Evolutionary conservation across 768 basidiomycete species (phyloP), one percentile per base, ranked within the genome.

Genomic region (Chalciporus pseudorubinellus): DNA sequence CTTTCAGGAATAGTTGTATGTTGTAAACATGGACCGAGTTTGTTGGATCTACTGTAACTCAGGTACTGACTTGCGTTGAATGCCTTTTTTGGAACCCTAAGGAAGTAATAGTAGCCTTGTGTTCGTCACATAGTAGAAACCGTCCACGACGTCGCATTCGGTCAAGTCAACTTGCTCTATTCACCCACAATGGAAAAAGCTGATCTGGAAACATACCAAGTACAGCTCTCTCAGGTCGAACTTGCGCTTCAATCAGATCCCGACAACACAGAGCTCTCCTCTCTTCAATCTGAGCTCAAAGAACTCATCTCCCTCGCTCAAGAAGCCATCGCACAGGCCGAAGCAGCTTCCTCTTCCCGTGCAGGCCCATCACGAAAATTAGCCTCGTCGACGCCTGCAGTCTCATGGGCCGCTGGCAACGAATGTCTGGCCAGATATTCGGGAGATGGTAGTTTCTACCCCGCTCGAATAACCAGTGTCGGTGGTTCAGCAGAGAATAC

Each of bases 151-250:
- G 34, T 36, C 7, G 33, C 16, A 14, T 34, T 16, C 33, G 33
- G 33, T 34, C 33, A 34, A 34, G 33, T 34, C 33, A n/a, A 34
- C n/a, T n/a, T n/a, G 16, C 33, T 36, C 34, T 36, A 36, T 44
- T 43, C 44, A 46, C 29, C 11, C n/a, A 44, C 52, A 6, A 69
- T 69, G 67, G 67, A 89, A 66, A 83, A 81, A 61, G 75, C 80
- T 52, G 92, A 93, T 69, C 81, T 94, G 52, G 92, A 94, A 70
- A 89, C 89, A 2, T 93, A 92, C 65, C 88, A 93, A 73, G 87
- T 88, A 11, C 89, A 92, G 66, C 84, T 92, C 52, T 83, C 85
- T n/a, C 89, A 93, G 67, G 91, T 94, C 54, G 89, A 93, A 68
- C 71, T 82, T 48, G 87, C 89, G 18, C 83, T 95, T 42, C 74